Conservation (phyloP, 2,329 filamentous ascomycete genomes). For the Paraphoma chrysanthemicola region DNA sequence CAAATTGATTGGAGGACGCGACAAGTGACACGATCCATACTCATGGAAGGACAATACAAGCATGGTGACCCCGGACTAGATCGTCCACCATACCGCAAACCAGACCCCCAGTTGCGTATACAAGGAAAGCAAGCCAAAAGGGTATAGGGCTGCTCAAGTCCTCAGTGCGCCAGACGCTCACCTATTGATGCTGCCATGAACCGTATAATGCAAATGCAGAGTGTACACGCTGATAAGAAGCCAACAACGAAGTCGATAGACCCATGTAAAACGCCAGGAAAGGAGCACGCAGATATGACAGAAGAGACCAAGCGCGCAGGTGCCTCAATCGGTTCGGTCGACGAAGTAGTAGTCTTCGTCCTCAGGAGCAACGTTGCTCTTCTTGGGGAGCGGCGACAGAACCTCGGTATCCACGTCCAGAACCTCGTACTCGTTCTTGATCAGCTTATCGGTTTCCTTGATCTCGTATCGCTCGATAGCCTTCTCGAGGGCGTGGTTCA, state of each 20-base stretch:
- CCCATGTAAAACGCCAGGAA: constrained; percentile 29
- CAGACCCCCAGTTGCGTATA: constrained; percentile 7
- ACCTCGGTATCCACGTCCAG: constrained; percentile 53
- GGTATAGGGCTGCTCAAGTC: constrained; percentile 51
- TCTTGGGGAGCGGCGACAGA: constrained; percentile 41
- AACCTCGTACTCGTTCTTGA: constrained; percentile 66
- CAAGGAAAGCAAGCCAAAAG: constrained; percentile 33
- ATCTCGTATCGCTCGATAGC: constrained; percentile 67
- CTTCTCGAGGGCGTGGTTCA: constrained; percentile 63
- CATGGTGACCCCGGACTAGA: constrained; percentile 1
- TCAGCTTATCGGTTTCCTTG: constrained; percentile 66
- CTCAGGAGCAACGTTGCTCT: constrained; percentile 42
- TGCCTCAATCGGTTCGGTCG: constrained; percentile 15
- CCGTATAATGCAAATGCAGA: constrained; percentile 40
- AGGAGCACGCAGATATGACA: constrained; percentile 26
- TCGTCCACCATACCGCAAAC: constrained; percentile 13
- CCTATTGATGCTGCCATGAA: constrained; percentile 49
- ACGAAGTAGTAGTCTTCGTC: constrained; percentile 53
- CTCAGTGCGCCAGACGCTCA: constrained; percentile 51
- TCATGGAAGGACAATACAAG: constrained; percentile 19
- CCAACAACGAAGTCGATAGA: constrained; percentile 22
- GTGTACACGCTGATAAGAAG: constrained; percentile 21
- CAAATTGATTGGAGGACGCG: constrained; percentile 17
- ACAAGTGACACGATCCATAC: constrained; percentile 20
- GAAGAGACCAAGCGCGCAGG: constrained; percentile 3